Evolutionary conservation across 1,139 yeast species (phyloP), one percentile per base, ranked within the genome.

Genomic region (Scheffersomyces titani): DNA sequence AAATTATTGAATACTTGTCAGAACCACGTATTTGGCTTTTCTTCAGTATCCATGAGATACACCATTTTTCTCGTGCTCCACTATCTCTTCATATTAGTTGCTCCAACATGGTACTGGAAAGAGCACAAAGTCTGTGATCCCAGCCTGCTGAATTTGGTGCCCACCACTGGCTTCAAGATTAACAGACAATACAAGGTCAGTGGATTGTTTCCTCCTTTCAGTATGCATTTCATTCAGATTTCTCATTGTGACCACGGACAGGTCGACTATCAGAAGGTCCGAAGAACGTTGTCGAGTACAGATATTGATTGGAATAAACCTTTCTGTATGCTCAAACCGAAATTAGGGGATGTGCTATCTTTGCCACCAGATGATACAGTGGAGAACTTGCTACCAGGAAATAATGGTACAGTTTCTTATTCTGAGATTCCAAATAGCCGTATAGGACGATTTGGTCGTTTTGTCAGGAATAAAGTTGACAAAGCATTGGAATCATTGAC

Each of bases 81-180:
- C 40, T 30, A 47, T 16, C 40, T 45, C 6, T 30, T 19, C 30
- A 46, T 19, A 7, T 9, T 22, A 47, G 53, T 45, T 6, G 47
- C 50, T 4, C 51, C 60, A 18, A 56, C 65, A 6, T 69, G 70
- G 69, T 61, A 60, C 53, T 66, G 63, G 51, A 74, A 71, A 54
- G 78, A 75, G 51, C 69, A 67, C 55, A 69, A 69, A 52, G 65
- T 68, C 4, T 80, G 84, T 61, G 75, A 78, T 61, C 80, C 82
- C 0, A 54, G 59, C 16, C 63, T 65, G 18, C 61, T 63, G 44
- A 61, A 68, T n/a, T 18, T 68, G n/a, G 30, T 75, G 6, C 80
- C 83, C 0, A 88, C 83, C 61, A 78, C 88, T 0, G 93, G 93
- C 0, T 85, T 86, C 66, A 82, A 84, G 58, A 72, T 88, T 3